Evolutionary conservation across 139 green algal species (phyloP), one percentile per base, ranked within the genome.

Genomic region (Gonium pectorale): DNA sequence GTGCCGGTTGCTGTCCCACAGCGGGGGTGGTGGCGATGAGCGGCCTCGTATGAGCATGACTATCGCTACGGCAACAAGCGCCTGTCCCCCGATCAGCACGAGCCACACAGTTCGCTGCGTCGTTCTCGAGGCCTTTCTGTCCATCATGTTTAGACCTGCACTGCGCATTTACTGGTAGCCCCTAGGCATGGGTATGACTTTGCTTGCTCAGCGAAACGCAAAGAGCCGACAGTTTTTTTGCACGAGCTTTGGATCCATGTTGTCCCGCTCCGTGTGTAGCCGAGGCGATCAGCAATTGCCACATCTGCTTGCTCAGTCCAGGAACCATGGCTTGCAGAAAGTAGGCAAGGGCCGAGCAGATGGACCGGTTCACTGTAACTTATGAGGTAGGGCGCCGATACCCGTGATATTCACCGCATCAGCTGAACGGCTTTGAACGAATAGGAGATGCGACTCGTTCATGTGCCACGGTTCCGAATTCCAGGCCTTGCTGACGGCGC

Each of bases 61-160:
- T 7, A 82, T 71, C 1, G 75, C 54, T 7, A 71, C 75, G 11
- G 75, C 75, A 0, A 82, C 75, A 2, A 82, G 7, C 13, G 59
- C 75, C 60, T 82, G 75, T 3, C 59, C 75, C 0, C 43, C n/a
- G 9, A 82, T n/a, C 27, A 82, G 75, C 2, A 37, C n/a, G 2
- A 71, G n/a, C 75, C 75, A 82, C 8, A 82, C 41, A 26, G n/a
- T 41, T 38, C 73, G 73, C 59, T 69, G 54, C 56, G 38, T 43
- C 21, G 29, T 44, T 26, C 56, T 49, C 11, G 21, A 40, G 26
- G 29, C 8, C n/a, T 11, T 6, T 38, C 24, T 67, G 1, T 8
- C 1, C 60, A 67, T 67, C 60, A 67, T 67, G 1, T 40, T 67
- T 64, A 33, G 5, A 41, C 7, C 59, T 38, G 38, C n/a, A n/a